These are phyloP conservation scores for Camellia sinensis DNA, from an alignment of 148 eudicot species.

Conservation along the genomic window DNA sequence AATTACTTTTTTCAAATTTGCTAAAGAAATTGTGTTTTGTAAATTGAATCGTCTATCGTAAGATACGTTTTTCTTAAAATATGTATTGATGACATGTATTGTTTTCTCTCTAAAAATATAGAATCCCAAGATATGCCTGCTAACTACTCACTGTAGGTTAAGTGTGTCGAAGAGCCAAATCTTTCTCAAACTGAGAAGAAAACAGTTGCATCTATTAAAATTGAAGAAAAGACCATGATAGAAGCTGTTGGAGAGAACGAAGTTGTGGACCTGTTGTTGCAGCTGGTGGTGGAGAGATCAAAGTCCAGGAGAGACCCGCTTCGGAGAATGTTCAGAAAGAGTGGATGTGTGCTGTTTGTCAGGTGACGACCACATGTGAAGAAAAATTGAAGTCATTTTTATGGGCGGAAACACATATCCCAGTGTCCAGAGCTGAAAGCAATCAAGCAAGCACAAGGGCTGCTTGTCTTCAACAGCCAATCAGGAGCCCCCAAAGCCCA, in stretches of 20 bases:
- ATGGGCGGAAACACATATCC: conserved; percentile 20
- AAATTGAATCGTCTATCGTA: too few relatives aligned
- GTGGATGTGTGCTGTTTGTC: conserved; percentile 22
- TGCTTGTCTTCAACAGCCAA: neutral
- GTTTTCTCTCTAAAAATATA: too few relatives aligned
- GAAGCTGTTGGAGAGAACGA: too few relatives aligned
- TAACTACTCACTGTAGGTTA: conserved; percentile 1
- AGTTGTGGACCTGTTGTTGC: too few relatives aligned
- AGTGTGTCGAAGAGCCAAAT: neutral
- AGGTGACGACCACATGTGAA: conserved; percentile 11
- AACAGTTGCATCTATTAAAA: neutral
- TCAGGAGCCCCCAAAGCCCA: neutral
- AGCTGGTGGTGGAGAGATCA: too few relatives aligned
- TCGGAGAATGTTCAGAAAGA: conserved; percentile 14
- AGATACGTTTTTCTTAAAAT: too few relatives aligned
- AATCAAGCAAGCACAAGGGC: neutral
- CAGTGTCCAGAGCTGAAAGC: conserved; percentile 8
- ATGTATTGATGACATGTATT: too few relatives aligned
- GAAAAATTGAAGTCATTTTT: conserved; percentile 10
- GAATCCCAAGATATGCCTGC: too few relatives aligned
- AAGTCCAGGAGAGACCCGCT: neutral
- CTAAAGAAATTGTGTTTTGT: too few relatives aligned
- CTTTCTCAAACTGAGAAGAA: neutral
- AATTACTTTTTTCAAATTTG: too few relatives aligned
- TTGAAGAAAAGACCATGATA: neutral